A percentile compares a stretch with the other conserved stretches of the same genome.
Evolutionary conservation across 768 basidiomycete genomes (phyloP).

Genomic region (Rubroboletus satanas): DNA sequence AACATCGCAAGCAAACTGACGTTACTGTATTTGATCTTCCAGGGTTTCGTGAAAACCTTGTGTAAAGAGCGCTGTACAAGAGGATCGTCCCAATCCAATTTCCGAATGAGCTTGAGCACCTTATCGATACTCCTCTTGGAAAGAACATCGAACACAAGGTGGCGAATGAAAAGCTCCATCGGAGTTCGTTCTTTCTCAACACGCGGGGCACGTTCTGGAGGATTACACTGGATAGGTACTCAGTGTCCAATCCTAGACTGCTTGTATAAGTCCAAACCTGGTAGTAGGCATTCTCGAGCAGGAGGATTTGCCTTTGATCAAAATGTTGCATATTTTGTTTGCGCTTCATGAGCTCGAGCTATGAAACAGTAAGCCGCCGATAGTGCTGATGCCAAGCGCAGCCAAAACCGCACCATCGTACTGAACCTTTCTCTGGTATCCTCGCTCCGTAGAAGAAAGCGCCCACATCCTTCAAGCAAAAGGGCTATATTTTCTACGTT

Average conservation of each 20-base stretch:
- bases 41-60: slow-evolving; percentile 94
- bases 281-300: slow-evolving; percentile 98
- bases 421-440: slow-evolving; percentile 83
- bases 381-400: not conserved
- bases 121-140: slow-evolving; percentile 94
- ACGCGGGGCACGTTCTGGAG: slow-evolving; percentile 85
- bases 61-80: slow-evolving; percentile 59
- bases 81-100: slow-evolving; percentile 91
- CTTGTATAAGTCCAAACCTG: slow-evolving; percentile 49
- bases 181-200: slow-evolving; percentile 81
- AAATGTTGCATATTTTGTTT: slow-evolving; percentile 93
- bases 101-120: slow-evolving; percentile 87
- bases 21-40: slow-evolving; percentile 94
- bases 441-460: slow-evolving; percentile 84
- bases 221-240: slow-evolving; percentile 72
- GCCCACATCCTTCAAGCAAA: slow-evolving; percentile 88
- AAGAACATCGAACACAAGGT: slow-evolving; percentile 91
- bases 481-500: slow-evolving; percentile 94
- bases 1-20: slow-evolving; percentile 83
- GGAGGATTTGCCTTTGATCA: slow-evolving; percentile 81
- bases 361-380: slow-evolving; percentile 10
- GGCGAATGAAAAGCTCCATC: slow-evolving; percentile 91
- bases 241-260: slow-evolving; percentile 7
- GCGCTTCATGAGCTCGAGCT: slow-evolving; percentile 92
- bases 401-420: slow-evolving; percentile 62